A percentile compares a stretch with the other conserved stretches of the same genome.
Evolutionary conservation across 2,329 filamentous ascomycete species (phyloP).

Genomic region (Botrytis paeoniae): DNA sequence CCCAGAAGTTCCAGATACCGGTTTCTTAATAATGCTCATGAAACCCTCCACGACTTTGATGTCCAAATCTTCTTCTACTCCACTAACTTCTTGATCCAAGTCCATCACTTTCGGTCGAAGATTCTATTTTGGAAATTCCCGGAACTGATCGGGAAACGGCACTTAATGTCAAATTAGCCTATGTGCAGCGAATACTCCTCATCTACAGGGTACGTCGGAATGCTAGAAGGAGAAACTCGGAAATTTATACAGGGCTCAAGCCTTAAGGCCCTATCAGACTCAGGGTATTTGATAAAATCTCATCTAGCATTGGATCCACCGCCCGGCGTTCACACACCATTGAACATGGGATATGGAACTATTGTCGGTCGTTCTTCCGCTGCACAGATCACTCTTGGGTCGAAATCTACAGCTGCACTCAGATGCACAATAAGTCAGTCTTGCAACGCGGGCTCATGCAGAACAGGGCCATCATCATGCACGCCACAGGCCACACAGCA

Average conservation of each 20-base stretch:
- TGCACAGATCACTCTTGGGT: conserved; percentile 20
- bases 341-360: neutral
- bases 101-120: neutral
- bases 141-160: conserved; percentile 8
- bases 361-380: conserved; percentile 12
- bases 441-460: conserved; percentile 16
- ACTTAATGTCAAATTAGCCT: conserved; percentile 6
- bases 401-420: conserved; percentile 15
- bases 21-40: neutral
- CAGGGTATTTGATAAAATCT: neutral
- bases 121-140: conserved; percentile 8
- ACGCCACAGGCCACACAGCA: conserved; percentile 17
- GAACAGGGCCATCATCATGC: conserved; percentile 9
- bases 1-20: neutral
- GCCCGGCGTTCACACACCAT: neutral
- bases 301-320: neutral
- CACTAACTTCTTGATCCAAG: neutral
- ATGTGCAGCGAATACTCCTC: neutral
- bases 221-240: neutral
- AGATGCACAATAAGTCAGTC: conserved; percentile 7
- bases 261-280: conserved; percentile 4
- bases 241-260: conserved; percentile 2
- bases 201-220: neutral
- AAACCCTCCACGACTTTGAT: neutral
- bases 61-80: neutral